Conservation (phyloP, 2,329 filamentous ascomycete species). For the Periconia sp. region DNA sequence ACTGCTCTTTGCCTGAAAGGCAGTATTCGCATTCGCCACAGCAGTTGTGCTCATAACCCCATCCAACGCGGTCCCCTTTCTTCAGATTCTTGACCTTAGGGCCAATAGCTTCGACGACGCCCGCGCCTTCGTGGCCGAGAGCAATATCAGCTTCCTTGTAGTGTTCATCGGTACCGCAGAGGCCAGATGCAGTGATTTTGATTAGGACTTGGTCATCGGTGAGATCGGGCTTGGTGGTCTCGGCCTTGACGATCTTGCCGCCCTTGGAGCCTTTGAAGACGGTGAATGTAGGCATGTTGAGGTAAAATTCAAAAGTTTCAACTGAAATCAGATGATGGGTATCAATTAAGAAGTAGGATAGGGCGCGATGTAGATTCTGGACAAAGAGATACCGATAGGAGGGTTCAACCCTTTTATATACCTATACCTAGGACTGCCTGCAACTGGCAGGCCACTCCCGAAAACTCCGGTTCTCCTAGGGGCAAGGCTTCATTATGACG, state of each 20-base stretch:
- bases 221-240: slow-evolving; percentile 54
- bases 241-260: slow-evolving; percentile 60
- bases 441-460: too few species aligned
- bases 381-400: too few species aligned
- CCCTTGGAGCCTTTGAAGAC: slow-evolving; percentile 68
- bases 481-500: too few species aligned
- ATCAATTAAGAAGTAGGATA: too few species aligned
- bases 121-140: slow-evolving; percentile 63
- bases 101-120: slow-evolving; percentile 57
- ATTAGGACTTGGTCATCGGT: slow-evolving; percentile 64
- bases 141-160: slow-evolving; percentile 52
- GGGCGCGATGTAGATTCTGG: too few species aligned
- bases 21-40: slow-evolving; percentile 47
- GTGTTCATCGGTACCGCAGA: slow-evolving; percentile 67
- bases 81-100: slow-evolving; percentile 54
- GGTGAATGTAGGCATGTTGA: slow-evolving; percentile 58
- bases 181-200: slow-evolving; percentile 68
- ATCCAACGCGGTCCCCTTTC: slow-evolving; percentile 59
- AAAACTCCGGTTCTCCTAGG: too few species aligned
- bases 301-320: too few species aligned
- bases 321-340: too few species aligned
- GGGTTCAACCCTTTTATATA: too few species aligned
- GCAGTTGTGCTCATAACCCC: slow-evolving; percentile 55
- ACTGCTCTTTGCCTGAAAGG: slow-evolving; percentile 46
- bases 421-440: too few species aligned